Conservation (phyloP, 371 early-diverging fungal species). For the Thermomucor indicae-seudaticae region DNA sequence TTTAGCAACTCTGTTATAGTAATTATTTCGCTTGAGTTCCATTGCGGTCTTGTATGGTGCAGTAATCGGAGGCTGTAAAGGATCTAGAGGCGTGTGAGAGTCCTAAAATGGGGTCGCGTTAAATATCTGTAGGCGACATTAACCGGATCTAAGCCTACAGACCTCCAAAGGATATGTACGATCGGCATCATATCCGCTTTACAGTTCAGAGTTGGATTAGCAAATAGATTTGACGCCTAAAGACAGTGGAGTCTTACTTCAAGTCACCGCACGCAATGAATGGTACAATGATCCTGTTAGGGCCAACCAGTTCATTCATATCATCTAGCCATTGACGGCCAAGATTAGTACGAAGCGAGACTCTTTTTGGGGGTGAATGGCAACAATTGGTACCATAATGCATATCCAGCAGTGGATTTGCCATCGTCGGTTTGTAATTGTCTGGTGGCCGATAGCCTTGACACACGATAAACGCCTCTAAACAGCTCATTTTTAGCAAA, state of each 20-base stretch:
- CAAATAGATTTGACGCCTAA: neutral
- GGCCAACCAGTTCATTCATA: conserved; percentile 62
- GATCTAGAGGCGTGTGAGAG: conserved; percentile 62
- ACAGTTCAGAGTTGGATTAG: neutral
- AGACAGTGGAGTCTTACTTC: conserved; percentile 35
- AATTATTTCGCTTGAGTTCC: conserved; percentile 72
- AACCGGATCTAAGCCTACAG: too few species aligned
- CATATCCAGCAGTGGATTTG: conserved; percentile 80
- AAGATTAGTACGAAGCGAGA: neutral
- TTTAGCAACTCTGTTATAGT: conserved; percentile 57
- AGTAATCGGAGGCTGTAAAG: conserved; percentile 83
- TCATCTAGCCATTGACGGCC: conserved; percentile 24
- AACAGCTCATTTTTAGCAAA: neutral
- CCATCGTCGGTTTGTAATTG: conserved; percentile 85
- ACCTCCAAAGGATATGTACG: conserved; percentile 67
- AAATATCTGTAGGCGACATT: too few species aligned
- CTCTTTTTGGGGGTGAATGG: neutral
- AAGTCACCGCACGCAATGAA: conserved; percentile 92
- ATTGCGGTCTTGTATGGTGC: conserved; percentile 90
- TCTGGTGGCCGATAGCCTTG: conserved; percentile 81
- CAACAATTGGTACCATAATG: conserved; percentile 46
- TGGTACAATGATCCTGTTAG: conserved; percentile 80
- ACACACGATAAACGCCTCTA: conserved; percentile 94
- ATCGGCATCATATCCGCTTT: conserved; percentile 79
- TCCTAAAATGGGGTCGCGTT: conserved; percentile 1